Base-by-base conservation (phyloP, 495 filamentous ascomycete genomes). In the Haplographium delicatum region DNA sequence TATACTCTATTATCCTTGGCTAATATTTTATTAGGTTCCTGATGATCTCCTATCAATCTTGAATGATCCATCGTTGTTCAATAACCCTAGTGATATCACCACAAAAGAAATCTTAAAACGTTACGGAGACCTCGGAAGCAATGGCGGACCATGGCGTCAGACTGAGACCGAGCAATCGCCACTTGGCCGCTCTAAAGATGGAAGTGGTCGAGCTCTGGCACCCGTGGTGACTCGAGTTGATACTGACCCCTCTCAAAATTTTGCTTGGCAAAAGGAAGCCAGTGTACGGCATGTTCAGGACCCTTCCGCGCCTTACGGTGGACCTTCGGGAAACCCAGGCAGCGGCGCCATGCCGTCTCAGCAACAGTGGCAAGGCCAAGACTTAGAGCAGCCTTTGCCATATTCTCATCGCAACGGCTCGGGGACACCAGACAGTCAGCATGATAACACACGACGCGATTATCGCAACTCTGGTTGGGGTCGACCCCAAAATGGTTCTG, bases 41-140 rank as follows among this genome's bases (percentile, higher is more conserved):
- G 89, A 91, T 67, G 91, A 97, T 60, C 67, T 98, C 26, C 81
- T 90, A 61, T 82, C 84, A 16, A 84, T 95, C 51, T 75, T 98
- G 24, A 85, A 81, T 59, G 91, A 97, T 63, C 81, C 82, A 28
- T 76, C 76, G 19, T 79, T 97, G 38, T 90, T 95, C 66, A 85
- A 79, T 64, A 84, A 80, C 56, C 83, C 75, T 52, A 80, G 82
- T 31, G 91, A 99, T 46, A 81, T 97, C 40, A 96, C 94, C 1
- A 91, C 91, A 1, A 97, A 99, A 63, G 93, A 97, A 61, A 97
- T 99, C 44, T 77, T 99, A 19, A 89, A 90, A 64, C 79, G 86
- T 33, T 91, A 91, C 63, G 87, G 85, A 5, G 85, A 89, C 55
- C 86, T 91, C 54, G 76, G 76, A 30, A 73, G 73, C 10, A 79